Conservation (phyloP, 176 grass and related monocot genomes). For the Phoenix dactylifera region DNA sequence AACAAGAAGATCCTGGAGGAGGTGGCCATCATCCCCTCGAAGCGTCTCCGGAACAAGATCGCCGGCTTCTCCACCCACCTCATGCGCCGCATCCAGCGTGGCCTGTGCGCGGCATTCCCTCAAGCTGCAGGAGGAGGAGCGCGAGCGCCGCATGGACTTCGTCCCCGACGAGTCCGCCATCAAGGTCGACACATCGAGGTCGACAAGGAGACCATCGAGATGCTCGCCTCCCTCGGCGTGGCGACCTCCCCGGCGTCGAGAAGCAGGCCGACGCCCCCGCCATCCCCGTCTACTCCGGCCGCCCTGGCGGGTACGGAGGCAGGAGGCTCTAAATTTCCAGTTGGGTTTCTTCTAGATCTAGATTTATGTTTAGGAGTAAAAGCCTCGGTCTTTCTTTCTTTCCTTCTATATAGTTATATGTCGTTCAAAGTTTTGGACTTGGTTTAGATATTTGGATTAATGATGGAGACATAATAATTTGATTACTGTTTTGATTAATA, state of each 20-base stretch:
- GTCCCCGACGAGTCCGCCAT: slow-evolving; percentile 17
- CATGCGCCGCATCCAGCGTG: slow-evolving; percentile 15
- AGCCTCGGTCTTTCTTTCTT: too few relatives aligned
- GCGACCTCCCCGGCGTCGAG: slow-evolving; percentile 10
- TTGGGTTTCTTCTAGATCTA: too few relatives aligned
- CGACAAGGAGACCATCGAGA: slow-evolving; percentile 12
- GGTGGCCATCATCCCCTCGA: slow-evolving; percentile 16
- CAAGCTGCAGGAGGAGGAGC: slow-evolving; percentile 19
- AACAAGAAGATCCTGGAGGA: slow-evolving; percentile 18
- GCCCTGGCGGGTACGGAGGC: too few relatives aligned
- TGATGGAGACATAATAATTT: too few relatives aligned
- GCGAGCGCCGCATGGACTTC: slow-evolving; percentile 20
- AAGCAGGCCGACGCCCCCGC: background rate
- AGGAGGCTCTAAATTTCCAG: too few relatives aligned
- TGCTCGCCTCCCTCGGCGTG: slow-evolving; percentile 11
- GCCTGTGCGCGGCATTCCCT: slow-evolving; percentile 16
- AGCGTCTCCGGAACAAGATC: slow-evolving; percentile 16
- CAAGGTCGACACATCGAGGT: slow-evolving; percentile 10
- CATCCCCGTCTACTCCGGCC: too few relatives aligned
- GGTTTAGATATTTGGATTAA: too few relatives aligned
- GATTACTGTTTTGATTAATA: too few relatives aligned
- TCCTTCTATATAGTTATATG: too few relatives aligned
- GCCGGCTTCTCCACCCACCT: slow-evolving; percentile 12
- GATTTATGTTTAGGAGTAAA: too few relatives aligned
- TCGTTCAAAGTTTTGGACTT: too few relatives aligned